phyloP scores from a whole-genome alignment of 306 rosid species.

The Dryas drummondii region DNA sequence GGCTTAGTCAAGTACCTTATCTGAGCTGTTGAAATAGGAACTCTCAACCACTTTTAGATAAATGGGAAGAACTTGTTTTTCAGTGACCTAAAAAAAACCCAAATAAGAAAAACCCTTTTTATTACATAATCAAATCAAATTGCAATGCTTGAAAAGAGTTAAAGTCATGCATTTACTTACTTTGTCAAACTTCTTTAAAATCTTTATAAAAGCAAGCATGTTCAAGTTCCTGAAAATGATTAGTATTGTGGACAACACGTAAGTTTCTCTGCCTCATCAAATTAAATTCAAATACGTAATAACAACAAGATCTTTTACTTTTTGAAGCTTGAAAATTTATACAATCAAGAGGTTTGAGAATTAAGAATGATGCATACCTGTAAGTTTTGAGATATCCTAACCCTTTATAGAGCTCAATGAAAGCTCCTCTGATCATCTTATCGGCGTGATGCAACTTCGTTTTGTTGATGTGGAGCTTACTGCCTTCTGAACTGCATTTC shows the following conservation, averaged over 20 bases:
- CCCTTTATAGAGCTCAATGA: conserved; percentile 89
- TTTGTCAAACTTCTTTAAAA: conserved; percentile 95
- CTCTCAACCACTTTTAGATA: conserved; percentile 93
- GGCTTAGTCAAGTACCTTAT: conserved; percentile 57
- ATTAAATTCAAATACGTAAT: neutral
- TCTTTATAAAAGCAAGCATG: conserved; percentile 89
- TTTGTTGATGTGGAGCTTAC: conserved; percentile 63
- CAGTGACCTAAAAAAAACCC: conserved; percentile 68
- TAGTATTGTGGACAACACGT: conserved; percentile 23
- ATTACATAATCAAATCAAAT: conserved; percentile 18
- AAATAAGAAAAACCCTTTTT: neutral
- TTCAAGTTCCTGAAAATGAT: conserved; percentile 77
- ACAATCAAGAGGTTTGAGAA: neutral
- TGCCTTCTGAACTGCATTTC: conserved; percentile 60
- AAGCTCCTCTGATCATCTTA: conserved; percentile 91
- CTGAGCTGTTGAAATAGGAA: conserved; percentile 91
- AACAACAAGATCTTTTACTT: neutral
- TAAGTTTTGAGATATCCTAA: conserved; percentile 85
- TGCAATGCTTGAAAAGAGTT: conserved; percentile 12
- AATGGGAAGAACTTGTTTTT: conserved; percentile 77
- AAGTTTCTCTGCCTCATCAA: conserved; percentile 16
- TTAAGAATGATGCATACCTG: conserved; percentile 48
- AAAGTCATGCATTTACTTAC: conserved; percentile 45
- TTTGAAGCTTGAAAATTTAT: neutral
- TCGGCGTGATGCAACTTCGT: conserved; percentile 82